Evolutionary conservation across 1,284 basidiomycete genomes (phyloP), one percentile per base, ranked within the genome.

Genomic region (Cutaneotrichosporon sp.): DNA sequence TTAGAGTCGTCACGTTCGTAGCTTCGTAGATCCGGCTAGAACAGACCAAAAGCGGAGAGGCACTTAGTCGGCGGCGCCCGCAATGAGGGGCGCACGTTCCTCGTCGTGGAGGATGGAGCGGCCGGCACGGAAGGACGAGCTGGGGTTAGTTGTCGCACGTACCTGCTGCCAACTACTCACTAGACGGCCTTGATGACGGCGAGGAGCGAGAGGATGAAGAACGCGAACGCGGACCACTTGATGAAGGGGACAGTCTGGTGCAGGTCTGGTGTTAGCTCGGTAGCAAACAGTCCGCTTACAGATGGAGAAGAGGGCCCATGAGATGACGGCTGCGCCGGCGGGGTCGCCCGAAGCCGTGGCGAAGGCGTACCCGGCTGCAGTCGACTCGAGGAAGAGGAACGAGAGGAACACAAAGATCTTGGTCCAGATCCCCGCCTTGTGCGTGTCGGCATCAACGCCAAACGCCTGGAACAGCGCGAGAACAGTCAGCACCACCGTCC

Each of bases 371-470:
- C 91, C 90, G 8, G 89, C 91, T 0, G 91, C 89, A 13, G 94
- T 97, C 22, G 87, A 89, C 80, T 96, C 93, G 68, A 97, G 88
- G 89, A 97, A 96, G 83, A 97, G 86, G 91, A 68, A 78, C 9
- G 86, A 90, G 53, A 97, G 86, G 87, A 97, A 96, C 64, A 95
- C 93, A 70, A 95, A 91, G 72, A 92, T 87, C 78, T 96, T 94
- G 76, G 92, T 96, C 87, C 91, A 92, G 65, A 94, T 81, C 31
- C 92, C 92, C 1, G 92, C 88, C 50, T 80, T 80, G 70, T 89
- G 83, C 57, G 78, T 80, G 70, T 84, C 74, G 0, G 90, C 87
- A 77, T 94, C 85, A 65, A 88, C 87, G 69, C 94, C 94, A 73
- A 96, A 96, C 0, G 92, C 93, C 77, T 94, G 89, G 78, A 97